Evolutionary conservation across 2,329 filamentous ascomycete genomes (phyloP), one percentile per base, ranked within the genome.

Genomic region (Hypomyces rosellus): DNA sequence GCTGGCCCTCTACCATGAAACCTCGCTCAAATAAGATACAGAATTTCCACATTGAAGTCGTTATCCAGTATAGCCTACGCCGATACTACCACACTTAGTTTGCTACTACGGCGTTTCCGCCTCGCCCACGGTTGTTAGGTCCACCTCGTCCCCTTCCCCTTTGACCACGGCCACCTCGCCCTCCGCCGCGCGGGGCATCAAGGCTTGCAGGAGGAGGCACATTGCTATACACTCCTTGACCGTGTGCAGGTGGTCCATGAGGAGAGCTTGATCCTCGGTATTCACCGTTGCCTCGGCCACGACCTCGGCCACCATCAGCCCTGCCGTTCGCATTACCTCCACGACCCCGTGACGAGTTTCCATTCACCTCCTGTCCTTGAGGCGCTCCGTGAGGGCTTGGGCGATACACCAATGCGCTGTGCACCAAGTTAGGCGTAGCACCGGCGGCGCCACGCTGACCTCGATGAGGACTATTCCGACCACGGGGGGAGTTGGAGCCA

Each of bases 191-290:
- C 18, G 67, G 61, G 15, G 69, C 60, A 55, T 84, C 75, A 12
- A 86, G 66, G 40, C 64, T 75, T 1, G 77, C 65, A 1, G 85
- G 84, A 18, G 84, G 85, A 30, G 81, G 80, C 7, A 84, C 78
- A 14, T 75, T 75, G 51, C 74, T 75, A 59, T 80, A 85, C 34
- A 64, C 65, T 6, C 49, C 53, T 42, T 60, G 60, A 52, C 61
- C 59, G 16, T 60, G 50, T 5, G 48, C 46, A n/a, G 45, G 16
- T 7, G 52, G 48, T 20, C 39, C 25, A 9, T 50, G 48, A n/a
- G 51, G 39, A 54, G 58, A 9, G 50, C 56, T 12, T 51, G 58
- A 54, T 4, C 59, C 61, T 30, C 60, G 55, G 8, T 56, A 44
- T 41, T 52, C 61, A 18, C 67, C 63, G 12, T 43, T 43, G 15